Conservation (phyloP, 176 grass and related monocot genomes). For the Urochloa ruziziensis region DNA sequence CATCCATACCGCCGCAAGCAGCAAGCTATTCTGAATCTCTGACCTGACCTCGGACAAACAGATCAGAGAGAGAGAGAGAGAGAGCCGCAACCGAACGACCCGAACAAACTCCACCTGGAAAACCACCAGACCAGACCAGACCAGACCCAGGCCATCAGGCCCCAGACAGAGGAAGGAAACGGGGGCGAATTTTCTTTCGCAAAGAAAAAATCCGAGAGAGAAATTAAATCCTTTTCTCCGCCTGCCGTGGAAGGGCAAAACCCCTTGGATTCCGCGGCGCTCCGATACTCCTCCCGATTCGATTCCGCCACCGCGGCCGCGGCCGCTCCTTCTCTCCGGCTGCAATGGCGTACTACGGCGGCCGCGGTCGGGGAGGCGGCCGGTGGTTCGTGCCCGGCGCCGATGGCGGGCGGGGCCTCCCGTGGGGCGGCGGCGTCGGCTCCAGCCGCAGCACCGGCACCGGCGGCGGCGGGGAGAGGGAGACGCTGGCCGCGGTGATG, state of each 20-base stretch:
- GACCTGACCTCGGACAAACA: background rate
- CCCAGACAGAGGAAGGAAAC: background rate
- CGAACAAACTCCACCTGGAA: background rate
- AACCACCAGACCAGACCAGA: background rate
- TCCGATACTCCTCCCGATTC: background rate
- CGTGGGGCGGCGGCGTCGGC: background rate
- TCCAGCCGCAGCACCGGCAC: background rate
- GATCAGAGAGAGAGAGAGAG: background rate
- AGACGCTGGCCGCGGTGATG: slow-evolving; percentile 10
- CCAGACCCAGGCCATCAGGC: background rate
- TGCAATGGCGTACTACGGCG: background rate
- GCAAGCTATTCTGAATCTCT: background rate
- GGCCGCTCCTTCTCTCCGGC: background rate
- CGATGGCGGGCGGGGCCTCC: background rate
- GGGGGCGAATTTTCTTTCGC: background rate
- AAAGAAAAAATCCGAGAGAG: background rate
- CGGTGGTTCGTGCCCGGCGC: background rate
- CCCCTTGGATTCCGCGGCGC: slow-evolving; percentile 9
- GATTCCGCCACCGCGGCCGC: background rate
- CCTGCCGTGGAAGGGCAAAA: background rate
- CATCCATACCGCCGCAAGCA: too few relatives aligned
- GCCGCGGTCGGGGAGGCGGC: background rate
- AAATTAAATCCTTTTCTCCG: background rate
- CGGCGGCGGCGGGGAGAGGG: background rate
- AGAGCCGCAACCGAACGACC: background rate